Conservation (phyloP, 1,284 basidiomycete species). For the Ceratobasidium papillatum region DNA sequence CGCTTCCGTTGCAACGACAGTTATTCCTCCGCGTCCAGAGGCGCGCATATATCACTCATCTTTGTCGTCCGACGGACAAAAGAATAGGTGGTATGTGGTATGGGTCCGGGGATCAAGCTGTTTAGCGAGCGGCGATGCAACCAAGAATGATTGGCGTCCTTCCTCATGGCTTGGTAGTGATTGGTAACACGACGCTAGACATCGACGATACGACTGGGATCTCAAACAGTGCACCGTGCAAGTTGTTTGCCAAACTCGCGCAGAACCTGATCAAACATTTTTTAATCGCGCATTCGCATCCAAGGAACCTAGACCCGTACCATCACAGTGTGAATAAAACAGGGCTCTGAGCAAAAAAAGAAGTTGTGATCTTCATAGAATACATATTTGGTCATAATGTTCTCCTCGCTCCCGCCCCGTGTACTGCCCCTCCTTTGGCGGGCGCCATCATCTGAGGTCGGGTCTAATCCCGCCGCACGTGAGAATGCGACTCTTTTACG, state of each 20-base stretch:
- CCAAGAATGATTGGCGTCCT: background rate
- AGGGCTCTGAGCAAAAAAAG: background rate
- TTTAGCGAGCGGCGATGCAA: background rate
- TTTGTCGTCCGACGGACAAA: constrained; percentile 1
- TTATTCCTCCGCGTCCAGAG: background rate
- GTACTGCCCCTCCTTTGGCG: background rate
- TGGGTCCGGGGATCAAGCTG: constrained; percentile 10
- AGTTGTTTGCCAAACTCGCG: background rate
- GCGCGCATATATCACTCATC: constrained; percentile 13
- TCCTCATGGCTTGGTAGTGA: background rate
- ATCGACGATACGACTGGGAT: background rate
- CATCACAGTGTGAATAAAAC: constrained; percentile 7
- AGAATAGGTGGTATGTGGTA: background rate
- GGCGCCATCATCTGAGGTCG: constrained; percentile 30
- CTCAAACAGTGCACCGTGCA: constrained; percentile 1
- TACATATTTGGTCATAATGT: background rate
- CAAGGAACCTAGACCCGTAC: background rate
- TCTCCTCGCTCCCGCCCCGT: background rate
- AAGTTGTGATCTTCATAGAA: background rate
- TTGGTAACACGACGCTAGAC: background rate
- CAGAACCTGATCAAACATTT: constrained; percentile 4
- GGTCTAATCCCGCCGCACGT: constrained; percentile 26
- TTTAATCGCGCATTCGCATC: constrained; percentile 15
- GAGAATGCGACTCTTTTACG: constrained; percentile 30
- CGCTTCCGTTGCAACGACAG: background rate